These are phyloP conservation scores for Phytophthora meadii DNA, from an alignment of 352 stramenopile species.

Conservation along the genomic window DNA sequence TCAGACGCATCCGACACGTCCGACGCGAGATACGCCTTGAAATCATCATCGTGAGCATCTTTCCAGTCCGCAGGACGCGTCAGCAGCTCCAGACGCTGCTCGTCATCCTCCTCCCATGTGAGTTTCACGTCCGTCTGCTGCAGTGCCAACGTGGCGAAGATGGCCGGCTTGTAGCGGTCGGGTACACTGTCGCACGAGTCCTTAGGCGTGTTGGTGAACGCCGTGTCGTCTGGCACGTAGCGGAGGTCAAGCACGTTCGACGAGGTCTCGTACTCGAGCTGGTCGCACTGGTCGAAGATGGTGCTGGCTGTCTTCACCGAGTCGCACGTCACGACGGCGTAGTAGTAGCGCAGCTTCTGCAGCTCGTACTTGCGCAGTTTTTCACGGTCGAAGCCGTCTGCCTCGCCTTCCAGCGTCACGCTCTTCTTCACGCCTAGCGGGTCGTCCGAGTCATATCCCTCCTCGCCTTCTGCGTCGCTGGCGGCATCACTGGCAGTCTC, in stretches of 20 bases:
- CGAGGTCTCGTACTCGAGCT: slow-evolving; percentile 98
- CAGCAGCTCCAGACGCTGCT: slow-evolving; percentile 88
- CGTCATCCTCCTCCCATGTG: slow-evolving; percentile 96
- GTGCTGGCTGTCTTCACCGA: slow-evolving; percentile 90
- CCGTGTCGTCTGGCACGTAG: slow-evolving; percentile 93
- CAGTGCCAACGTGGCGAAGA: slow-evolving; percentile 94
- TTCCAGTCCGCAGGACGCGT: slow-evolving; percentile 83
- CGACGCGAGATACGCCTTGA: slow-evolving; percentile 94
- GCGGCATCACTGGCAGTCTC: slow-evolving; percentile 22
- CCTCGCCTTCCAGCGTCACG: slow-evolving; percentile 56
- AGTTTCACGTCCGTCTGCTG: slow-evolving; percentile 94
- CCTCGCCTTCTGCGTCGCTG: slow-evolving; percentile 43
- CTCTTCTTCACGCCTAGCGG: slow-evolving; percentile 72
- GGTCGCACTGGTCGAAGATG: slow-evolving; percentile 96
- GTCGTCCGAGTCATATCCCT: slow-evolving; percentile 76
- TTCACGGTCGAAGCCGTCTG: slow-evolving; percentile 92
- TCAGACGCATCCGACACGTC: slow-evolving; percentile 73
- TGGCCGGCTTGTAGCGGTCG: slow-evolving; percentile 94
- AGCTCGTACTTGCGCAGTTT: slow-evolving; percentile 97
- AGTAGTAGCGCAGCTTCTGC: slow-evolving; percentile 98
- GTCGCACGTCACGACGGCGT: slow-evolving; percentile 96
- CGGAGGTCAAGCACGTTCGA: slow-evolving; percentile 95
- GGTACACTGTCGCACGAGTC: slow-evolving; percentile 85
- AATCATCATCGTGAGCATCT: slow-evolving; percentile 91
- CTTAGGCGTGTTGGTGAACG: slow-evolving; percentile 90